Base-by-base conservation (phyloP, 116 monocot genomes). In the Papilionanthe hybrid region DNA sequence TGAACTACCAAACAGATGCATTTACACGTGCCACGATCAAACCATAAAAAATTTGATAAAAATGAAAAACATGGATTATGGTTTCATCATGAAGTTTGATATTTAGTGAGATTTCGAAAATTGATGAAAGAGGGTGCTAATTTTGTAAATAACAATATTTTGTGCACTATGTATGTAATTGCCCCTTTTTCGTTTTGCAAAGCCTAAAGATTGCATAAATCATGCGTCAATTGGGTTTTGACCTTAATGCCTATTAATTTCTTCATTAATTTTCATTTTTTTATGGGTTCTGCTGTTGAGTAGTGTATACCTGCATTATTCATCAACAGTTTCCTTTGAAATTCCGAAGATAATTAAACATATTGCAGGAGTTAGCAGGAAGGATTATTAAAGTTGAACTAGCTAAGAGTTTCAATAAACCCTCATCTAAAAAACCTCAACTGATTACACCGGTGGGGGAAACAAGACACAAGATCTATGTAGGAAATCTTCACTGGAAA, bases 401-500 rank as follows among this genome's bases (percentile, higher is more conserved):
- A 78, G 79, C 88, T 57, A 88, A 86, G 75, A 83, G 50, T 42
- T 88, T 86, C 79, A 83, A 57, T 49, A 85, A 82, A 75, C 88
- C 88, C 17, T 76, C 81, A 19, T 42, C 76, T 22, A 76, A 77
- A 28, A 37, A 71, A 48, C 72, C 81, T 9, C 84, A 83, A 27
- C 80, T 76, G 37, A 60, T 32, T 37, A 28, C 79, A 9, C 18
- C 75, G 47, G 18, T 45, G 53, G 77, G 5, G 47, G 90, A 86
- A 68, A 84, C 80, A 68, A 82, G 86, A 4, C 78, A 90, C 75
- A 84, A 85, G 76, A 84, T 96, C 55, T 92, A 93, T 86, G 93
- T 85, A 25, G 90, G 92, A 58, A 96, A 96, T 84, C 89, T 96
- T 81, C 83, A 90, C 66, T 96, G 92, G 93, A 96, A 93, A 88